Evolutionary conservation across 2,329 filamentous ascomycete species (phyloP).

Genomic region (Teratosphaeria destructans): DNA sequence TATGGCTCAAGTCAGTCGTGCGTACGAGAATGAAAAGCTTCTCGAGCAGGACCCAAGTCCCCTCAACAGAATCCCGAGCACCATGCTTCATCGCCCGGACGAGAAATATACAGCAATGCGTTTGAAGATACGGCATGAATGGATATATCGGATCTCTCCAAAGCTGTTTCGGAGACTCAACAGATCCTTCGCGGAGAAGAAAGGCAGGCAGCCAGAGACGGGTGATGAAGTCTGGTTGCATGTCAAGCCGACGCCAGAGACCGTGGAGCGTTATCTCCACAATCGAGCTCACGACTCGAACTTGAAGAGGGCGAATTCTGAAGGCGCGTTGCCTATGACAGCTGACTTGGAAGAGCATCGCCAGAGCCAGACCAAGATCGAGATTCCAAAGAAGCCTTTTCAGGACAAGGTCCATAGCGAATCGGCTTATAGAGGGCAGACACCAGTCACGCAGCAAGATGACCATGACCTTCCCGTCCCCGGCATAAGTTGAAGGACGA

Average conservation of each 20-base stretch:
- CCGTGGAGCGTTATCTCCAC: slow-evolving; percentile 10
- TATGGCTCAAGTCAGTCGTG: slow-evolving; percentile 39
- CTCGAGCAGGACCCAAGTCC: slow-evolving; percentile 25
- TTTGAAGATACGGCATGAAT: slow-evolving; percentile 49
- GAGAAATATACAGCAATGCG: slow-evolving; percentile 49
- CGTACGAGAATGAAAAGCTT: slow-evolving; percentile 44
- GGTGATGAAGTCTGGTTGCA: slow-evolving; percentile 47
- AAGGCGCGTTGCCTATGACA: slow-evolving; percentile 4
- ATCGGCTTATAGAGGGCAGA: not conserved
- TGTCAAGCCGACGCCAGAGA: slow-evolving; percentile 26
- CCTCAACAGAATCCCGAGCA: slow-evolving; percentile 39
- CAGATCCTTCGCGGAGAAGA: slow-evolving; percentile 24
- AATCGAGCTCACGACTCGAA: not conserved
- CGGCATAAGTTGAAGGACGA: not conserved
- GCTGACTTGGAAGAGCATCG: slow-evolving; percentile 1
- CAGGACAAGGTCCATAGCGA: not conserved
- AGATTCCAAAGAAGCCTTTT: not conserved
- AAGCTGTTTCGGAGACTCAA: slow-evolving; percentile 34
- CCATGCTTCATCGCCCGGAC: slow-evolving; percentile 39
- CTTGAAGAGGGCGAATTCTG: slow-evolving; percentile 2
- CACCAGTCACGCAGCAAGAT: not conserved
- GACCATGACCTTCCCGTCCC: not conserved
- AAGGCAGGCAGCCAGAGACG: slow-evolving; percentile 27
- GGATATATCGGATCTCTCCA: slow-evolving; percentile 39
- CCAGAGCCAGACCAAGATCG: not conserved